These are phyloP conservation scores for Massarina eburnea DNA, from an alignment of 2,329 filamentous ascomycete genomes.

Conservation along the genomic window DNA sequence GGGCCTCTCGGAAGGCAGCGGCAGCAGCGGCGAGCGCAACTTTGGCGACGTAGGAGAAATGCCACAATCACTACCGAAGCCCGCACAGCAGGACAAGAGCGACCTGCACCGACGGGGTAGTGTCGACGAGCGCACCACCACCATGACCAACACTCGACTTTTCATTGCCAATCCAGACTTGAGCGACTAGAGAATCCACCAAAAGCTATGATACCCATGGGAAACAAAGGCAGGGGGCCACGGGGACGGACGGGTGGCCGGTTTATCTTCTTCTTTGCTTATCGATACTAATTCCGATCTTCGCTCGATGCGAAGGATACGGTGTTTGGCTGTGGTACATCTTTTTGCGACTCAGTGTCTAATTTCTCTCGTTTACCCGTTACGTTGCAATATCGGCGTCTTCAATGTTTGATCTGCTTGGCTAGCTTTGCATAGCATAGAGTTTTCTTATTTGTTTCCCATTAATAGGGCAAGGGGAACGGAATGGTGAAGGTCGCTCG, in stretches of 20 bases:
- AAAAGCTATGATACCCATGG: conserved; percentile 31
- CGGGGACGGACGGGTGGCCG: not conserved
- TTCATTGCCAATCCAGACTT: conserved; percentile 86
- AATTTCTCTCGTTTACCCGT: conserved; percentile 7
- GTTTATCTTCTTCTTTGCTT: not conserved
- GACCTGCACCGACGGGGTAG: conserved; percentile 76
- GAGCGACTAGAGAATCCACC: conserved; percentile 42
- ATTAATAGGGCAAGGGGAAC: too few species aligned
- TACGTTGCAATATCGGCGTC: conserved; percentile 1
- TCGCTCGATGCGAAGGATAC: conserved; percentile 2
- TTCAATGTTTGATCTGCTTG: not conserved
- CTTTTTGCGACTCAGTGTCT: not conserved
- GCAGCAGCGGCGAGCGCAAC: conserved; percentile 47
- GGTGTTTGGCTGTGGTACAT: conserved; percentile 3
- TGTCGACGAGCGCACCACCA: conserved; percentile 79
- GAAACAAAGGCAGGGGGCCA: not conserved
- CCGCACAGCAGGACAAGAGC: conserved; percentile 46
- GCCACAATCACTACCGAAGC: conserved; percentile 47
- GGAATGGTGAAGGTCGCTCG: conserved; percentile 3
- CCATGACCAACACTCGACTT: conserved; percentile 67
- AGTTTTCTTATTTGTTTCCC: conserved; percentile 9
- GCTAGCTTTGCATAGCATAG: conserved; percentile 14
- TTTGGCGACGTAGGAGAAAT: conserved; percentile 59
- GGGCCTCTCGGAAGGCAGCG: conserved; percentile 47
- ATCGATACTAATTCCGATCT: not conserved